Evolutionary conservation across 1,139 yeast species (phyloP), one percentile per base, ranked within the genome.

Genomic region (Saccharomyces hybrid): DNA sequence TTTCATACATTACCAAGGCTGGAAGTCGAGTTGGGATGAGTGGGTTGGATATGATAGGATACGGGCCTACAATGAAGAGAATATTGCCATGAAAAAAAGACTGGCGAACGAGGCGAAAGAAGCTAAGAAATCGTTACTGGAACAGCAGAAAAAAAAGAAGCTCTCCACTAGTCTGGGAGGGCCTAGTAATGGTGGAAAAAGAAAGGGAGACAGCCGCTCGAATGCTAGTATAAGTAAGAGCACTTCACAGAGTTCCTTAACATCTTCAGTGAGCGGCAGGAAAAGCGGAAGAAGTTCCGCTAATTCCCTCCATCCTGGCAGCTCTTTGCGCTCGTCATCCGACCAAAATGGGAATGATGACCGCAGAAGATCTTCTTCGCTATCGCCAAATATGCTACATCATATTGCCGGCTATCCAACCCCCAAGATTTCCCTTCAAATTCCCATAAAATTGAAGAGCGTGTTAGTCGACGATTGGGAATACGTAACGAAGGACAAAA

Each of bases 21-120:
- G 99, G 99, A 93, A 90, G 65, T 73, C 84, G 23, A 84, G 91
- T 59, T 91, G 97, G 97, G 98, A 93, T 68, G 99, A 93, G 69
- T 93, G 99, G 99, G 95, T 93, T 0, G 79, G 82, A 0, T 71
- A 73, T 8, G 84, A 81, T 51, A 75, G 98, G 47, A 79, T 91
- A 9, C 73, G 88, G 66, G 85, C 82, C 60, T 77, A 78, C 66
- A 87, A 79, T 52, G 86, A 83, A 48, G 95, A 85, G 61, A 90
- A 87, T 66, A 66, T 85, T 54, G 74, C 78, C 56, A 73, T 82
- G 52, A 89, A 86, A 67, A 79, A 82, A 61, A 84, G 83, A 60
- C 74, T 89, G 63, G 82, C 80, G 61, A 78, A 70, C 53, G 77
- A 76, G 47, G 81, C 82, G 2, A 62, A 58, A 48, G 63, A 59